phyloP scores from a whole-genome alignment of 257 asterid genomes.

The Marsdenia floribunda region DNA sequence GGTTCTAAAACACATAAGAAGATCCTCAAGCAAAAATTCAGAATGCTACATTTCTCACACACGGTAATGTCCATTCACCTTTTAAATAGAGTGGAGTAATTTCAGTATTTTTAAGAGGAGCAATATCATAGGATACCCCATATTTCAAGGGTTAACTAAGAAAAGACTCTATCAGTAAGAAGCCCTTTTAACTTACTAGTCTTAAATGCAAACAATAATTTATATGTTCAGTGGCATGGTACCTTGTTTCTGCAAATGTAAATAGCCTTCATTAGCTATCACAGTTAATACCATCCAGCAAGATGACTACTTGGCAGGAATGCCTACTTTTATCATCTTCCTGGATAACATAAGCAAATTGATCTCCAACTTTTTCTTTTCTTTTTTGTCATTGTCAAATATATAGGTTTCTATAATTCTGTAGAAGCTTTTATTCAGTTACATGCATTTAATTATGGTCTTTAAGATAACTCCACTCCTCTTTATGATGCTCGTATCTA shows the following conservation, averaged over 20 bases:
- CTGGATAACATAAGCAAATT: neutral
- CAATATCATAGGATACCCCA: neutral
- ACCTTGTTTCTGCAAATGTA: neutral
- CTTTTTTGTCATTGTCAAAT: neutral
- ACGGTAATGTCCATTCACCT: neutral
- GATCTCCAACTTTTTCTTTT: neutral
- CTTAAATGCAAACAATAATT: neutral
- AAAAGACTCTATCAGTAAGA: neutral
- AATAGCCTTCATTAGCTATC: neutral
- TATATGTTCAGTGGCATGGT: neutral
- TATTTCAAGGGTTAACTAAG: neutral
- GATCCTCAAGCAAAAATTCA: neutral
- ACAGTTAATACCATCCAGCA: neutral
- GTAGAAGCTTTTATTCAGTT: neutral
- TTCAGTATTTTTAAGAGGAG: neutral
- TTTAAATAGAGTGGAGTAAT: neutral
- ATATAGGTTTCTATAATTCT: neutral
- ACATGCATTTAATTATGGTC: neutral
- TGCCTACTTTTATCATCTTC: neutral
- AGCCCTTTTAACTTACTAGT: neutral
- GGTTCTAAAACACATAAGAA: neutral
- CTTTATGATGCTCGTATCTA: neutral
- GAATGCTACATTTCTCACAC: neutral
- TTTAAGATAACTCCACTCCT: neutral
- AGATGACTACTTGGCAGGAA: neutral